Evolutionary conservation across 768 basidiomycete genomes (phyloP).

Genomic region (Xerocomellus amylosporus): DNA sequence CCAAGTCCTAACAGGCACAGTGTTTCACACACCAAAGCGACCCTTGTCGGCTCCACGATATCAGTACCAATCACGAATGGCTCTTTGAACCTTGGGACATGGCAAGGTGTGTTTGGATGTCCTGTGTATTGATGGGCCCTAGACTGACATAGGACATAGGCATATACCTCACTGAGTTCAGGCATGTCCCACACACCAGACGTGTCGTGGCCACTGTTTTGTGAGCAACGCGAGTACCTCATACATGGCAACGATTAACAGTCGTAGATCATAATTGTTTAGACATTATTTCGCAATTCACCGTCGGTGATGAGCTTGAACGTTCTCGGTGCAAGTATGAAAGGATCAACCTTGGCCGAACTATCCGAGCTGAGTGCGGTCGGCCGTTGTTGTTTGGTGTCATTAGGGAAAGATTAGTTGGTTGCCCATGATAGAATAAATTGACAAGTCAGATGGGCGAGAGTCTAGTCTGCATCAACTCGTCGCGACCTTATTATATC

Average conservation of each 20-base stretch:
- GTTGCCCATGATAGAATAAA: neutral
- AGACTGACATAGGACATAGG: constrained; percentile 40
- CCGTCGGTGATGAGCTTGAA: neutral
- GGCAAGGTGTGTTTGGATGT: constrained; percentile 65
- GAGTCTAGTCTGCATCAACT: no score
- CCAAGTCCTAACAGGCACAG: constrained; percentile 34
- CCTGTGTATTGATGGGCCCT: neutral
- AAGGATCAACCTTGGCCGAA: neutral
- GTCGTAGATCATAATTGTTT: constrained; percentile 10
- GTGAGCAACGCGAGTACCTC: constrained; percentile 38
- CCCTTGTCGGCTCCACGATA: constrained; percentile 79
- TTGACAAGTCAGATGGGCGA: neutral
- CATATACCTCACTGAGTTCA: constrained; percentile 86
- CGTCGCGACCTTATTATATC: no score
- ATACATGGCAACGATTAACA: neutral
- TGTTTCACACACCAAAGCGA: constrained; percentile 88
- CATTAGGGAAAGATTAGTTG: neutral
- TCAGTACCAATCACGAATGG: constrained; percentile 82
- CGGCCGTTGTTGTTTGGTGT: neutral
- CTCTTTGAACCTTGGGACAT: constrained; percentile 78
- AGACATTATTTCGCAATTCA: neutral
- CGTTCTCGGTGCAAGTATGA: neutral
- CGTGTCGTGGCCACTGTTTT: constrained; percentile 79
- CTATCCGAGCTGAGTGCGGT: neutral
- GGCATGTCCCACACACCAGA: constrained; percentile 62